These are phyloP conservation scores for Boletellus deceptivus DNA, from an alignment of 1,284 basidiomycete genomes.

Conservation along the genomic window DNA sequence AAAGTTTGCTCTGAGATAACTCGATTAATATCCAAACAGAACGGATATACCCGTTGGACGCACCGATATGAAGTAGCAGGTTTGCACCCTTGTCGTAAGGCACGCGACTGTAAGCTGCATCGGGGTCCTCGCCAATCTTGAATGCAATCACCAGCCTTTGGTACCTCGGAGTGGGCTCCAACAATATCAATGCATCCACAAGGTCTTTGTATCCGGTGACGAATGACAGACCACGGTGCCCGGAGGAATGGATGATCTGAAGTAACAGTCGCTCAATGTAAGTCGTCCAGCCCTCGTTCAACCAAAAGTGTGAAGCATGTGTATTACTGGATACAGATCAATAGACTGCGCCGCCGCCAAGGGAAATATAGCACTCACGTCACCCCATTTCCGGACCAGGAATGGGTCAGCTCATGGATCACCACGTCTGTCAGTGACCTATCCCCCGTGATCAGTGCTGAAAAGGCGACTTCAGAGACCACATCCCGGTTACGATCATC, in stretches of 20 bases:
- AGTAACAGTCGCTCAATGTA: constrained; percentile 90
- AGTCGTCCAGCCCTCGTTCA: constrained; percentile 95
- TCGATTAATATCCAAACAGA: not conserved
- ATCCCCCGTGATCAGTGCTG: constrained; percentile 82
- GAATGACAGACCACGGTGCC: constrained; percentile 80
- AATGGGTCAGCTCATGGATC: constrained; percentile 77
- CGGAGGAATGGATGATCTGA: constrained; percentile 70
- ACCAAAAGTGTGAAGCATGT: constrained; percentile 82
- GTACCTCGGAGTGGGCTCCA: constrained; percentile 65
- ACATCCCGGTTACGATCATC: not conserved
- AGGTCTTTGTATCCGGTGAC: constrained; percentile 77
- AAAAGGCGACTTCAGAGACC: not conserved
- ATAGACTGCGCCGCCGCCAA: constrained; percentile 2
- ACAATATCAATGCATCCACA: constrained; percentile 67
- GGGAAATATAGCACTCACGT: constrained; percentile 47
- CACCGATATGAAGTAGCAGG: constrained; percentile 55
- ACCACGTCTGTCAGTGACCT: constrained; percentile 87
- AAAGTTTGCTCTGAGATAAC: constrained; percentile 64
- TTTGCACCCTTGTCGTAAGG: constrained; percentile 34
- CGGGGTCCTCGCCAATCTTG: constrained; percentile 80
- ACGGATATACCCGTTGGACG: not conserved
- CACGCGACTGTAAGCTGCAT: constrained; percentile 38
- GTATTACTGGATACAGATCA: constrained; percentile 52
- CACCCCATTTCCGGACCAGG: constrained; percentile 87
- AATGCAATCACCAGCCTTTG: constrained; percentile 86